Conservation (phyloP, 1,284 basidiomycete genomes). For the Inonotus hispidus region DNA sequence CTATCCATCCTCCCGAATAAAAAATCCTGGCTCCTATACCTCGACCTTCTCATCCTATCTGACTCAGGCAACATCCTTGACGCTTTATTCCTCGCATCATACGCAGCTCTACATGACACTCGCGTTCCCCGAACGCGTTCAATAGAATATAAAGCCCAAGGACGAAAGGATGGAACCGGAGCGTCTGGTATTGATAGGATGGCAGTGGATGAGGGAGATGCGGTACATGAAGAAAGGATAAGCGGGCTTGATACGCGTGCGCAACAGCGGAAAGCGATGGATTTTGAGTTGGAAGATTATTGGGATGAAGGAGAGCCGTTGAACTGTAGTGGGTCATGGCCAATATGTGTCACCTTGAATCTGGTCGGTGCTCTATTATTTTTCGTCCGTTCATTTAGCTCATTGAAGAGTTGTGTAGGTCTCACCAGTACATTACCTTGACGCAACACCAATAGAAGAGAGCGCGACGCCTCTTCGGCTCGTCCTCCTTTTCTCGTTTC, state of each 20-base stretch:
- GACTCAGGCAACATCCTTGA: constrained; percentile 72
- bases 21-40: constrained; percentile 63
- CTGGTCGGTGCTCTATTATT: constrained; percentile 41
- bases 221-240: constrained; percentile 25
- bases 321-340: constrained; percentile 50
- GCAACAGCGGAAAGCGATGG: constrained; percentile 41
- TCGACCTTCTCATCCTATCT: constrained; percentile 65
- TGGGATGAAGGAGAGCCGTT: constrained; percentile 77
- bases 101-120: constrained; percentile 74
- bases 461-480: constrained; percentile 49
- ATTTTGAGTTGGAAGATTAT: constrained; percentile 79
- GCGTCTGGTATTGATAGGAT: constrained; percentile 27
- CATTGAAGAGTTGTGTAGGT: constrained; percentile 32
- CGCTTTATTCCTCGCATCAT: constrained; percentile 68
- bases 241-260: constrained; percentile 55
- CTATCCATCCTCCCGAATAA: constrained; percentile 56
- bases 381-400: not conserved
- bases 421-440: constrained; percentile 55
- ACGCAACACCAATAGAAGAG: constrained; percentile 65
- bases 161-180: constrained; percentile 11
- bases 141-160: constrained; percentile 48
- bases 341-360: constrained; percentile 71
- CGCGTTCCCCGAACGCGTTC: constrained; percentile 66
- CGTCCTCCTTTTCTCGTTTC: constrained; percentile 57
- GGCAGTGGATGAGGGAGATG: constrained; percentile 50